Percentiles rank a stretch among this genome's conserved stretches.
Evolutionary conservation across 176 grass and related monocot genomes (phyloP).

Genomic region (Eremochloa ophiuroides): DNA sequence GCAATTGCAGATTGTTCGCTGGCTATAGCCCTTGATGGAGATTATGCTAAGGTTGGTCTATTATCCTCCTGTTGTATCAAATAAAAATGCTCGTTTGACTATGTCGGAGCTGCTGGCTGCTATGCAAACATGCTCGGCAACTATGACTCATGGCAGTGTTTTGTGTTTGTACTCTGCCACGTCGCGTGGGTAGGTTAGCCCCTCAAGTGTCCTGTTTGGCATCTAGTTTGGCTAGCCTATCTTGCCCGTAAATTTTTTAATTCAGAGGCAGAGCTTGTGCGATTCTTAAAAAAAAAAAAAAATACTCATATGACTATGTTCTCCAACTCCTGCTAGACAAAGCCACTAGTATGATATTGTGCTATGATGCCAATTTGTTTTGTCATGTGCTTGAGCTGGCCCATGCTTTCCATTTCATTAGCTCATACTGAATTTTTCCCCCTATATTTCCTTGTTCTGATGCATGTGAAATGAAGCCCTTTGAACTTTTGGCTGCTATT

Average conservation of each 20-base stretch:
- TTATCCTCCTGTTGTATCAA: conserved; percentile 10
- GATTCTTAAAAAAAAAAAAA: too few relatives aligned
- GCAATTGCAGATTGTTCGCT: conserved; percentile 91
- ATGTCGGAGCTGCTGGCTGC: too few relatives aligned
- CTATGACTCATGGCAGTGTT: too few relatives aligned
- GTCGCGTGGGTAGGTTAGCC: too few relatives aligned
- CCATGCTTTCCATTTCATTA: background rate
- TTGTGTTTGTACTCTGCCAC: too few relatives aligned
- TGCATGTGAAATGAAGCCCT: background rate
- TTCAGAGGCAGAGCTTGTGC: too few relatives aligned
- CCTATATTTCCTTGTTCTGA: background rate
- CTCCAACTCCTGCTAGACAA: conserved; percentile 7
- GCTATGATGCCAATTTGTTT: conserved; percentile 7
- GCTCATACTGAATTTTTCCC: background rate
- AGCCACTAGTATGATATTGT: background rate
- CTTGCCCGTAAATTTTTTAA: too few relatives aligned
- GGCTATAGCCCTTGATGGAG: conserved; percentile 69
- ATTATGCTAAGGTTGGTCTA: conserved; percentile 72
- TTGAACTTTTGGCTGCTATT: conserved; percentile 6
- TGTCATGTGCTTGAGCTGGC: conserved; percentile 7
- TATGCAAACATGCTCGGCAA: too few relatives aligned
- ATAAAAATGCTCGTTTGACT: background rate
- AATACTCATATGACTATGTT: background rate
- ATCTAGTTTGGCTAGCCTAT: too few relatives aligned
- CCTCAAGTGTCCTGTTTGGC: too few relatives aligned